Base-by-base conservation (phyloP, 2,329 filamentous ascomycete genomes). In the Coniella lustricola region DNA sequence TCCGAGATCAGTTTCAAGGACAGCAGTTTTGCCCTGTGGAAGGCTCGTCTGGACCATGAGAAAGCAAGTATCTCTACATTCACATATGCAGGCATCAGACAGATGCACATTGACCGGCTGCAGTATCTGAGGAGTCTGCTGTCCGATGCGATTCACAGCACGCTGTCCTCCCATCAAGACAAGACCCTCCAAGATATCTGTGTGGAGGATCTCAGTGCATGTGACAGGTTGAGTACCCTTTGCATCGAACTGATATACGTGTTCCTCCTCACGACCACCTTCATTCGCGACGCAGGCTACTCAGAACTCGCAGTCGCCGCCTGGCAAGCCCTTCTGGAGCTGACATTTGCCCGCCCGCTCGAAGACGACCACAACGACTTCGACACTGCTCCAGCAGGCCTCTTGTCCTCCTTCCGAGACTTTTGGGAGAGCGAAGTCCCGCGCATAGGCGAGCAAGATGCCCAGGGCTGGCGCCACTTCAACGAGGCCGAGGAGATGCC, bases 341-440 rank as follows among this genome's bases (percentile, higher is more conserved):
- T 85, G 45, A 81, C 79, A 16, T 76, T 89, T 51, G 81, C 80
- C 40, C 71, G 72, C 3, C 81, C 85, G 3, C 44, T 57, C 3
- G 48, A 60, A 4, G 55, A 48, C 1, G 18, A 56, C 10, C 10
- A 5, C 25, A 10, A 29, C 25, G 25, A 10, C 25, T 5, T 29
- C 4, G 44, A 37, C 7, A 16, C 41, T 16, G 16, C 20, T 10
- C 2, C 25, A 14, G 40, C 42, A 9, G 51, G 48, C 13, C 9
- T 50, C n/a, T 43, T 72, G 10, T 60, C 65, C 2, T 60, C 61
- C 0, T 86, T 95, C 53, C 70, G 77, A 41, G 75, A 82, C 2
- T 95, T 93, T 54, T 97, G 93, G 93, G 89, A 95, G 51, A 87
- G 82, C 49, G 91, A 96, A 60, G 74, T 81, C 0, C 72, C 85